A percentile compares a stretch with the other conserved stretches of the same genome.
These are phyloP conservation scores for Grosmannia huntii DNA, from an alignment of 2,329 filamentous ascomycete genomes.

Conservation along the genomic window DNA sequence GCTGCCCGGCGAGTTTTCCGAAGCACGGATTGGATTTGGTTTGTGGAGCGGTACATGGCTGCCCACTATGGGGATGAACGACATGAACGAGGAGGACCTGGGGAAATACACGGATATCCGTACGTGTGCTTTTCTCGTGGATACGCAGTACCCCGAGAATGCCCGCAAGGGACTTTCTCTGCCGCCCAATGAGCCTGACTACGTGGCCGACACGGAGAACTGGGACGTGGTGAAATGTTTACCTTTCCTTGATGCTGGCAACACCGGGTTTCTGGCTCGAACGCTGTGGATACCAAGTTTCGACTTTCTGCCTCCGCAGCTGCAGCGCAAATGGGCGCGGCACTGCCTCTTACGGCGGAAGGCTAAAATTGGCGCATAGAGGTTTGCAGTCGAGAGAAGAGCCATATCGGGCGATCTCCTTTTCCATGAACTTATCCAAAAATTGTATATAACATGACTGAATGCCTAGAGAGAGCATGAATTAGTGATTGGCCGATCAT, in stretches of 20 bases:
- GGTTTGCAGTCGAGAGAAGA: neutral
- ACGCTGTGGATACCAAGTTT: constrained; percentile 72
- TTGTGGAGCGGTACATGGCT: constrained; percentile 77
- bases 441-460: neutral
- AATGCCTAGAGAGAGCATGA: neutral
- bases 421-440: neutral
- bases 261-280: constrained; percentile 61
- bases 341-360: constrained; percentile 61
- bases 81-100: constrained; percentile 73
- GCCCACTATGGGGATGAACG: constrained; percentile 76
- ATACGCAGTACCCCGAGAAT: constrained; percentile 62
- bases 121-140: constrained; percentile 72
- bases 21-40: constrained; percentile 55
- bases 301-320: constrained; percentile 53
- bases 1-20: constrained; percentile 79
- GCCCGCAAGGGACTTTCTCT: constrained; percentile 19
- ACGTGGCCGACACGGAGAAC: constrained; percentile 55
- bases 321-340: constrained; percentile 67
- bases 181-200: constrained; percentile 67
- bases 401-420: neutral
- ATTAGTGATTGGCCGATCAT: neutral
- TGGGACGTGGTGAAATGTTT: constrained; percentile 72
- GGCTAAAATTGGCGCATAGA: neutral
- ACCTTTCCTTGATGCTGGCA: constrained; percentile 66
- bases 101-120: constrained; percentile 73